phyloP scores from a whole-genome alignment of 2,329 filamentous ascomycete genomes.

The Xylariaceae sp. region DNA sequence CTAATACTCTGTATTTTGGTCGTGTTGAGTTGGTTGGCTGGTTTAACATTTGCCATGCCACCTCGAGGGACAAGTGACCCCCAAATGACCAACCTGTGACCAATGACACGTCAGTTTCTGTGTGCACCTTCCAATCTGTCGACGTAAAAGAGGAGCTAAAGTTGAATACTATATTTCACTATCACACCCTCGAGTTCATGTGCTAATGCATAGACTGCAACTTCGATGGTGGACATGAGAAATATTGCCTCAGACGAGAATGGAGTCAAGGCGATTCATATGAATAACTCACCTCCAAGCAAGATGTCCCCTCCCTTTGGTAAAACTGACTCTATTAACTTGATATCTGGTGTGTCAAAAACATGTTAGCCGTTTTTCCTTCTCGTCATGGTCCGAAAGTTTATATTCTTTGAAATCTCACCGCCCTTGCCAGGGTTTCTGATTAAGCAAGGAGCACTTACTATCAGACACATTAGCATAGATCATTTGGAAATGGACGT shows the following conservation, averaged over 20 bases:
- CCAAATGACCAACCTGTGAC: slow-evolving; percentile 49
- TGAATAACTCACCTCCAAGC: slow-evolving; percentile 38
- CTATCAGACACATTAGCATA: too few relatives aligned
- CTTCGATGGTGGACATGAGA: neutral
- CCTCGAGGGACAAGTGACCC: slow-evolving; percentile 48
- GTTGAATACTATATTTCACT: neutral
- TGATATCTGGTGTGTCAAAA: slow-evolving; percentile 30
- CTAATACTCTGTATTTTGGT: slow-evolving; percentile 38
- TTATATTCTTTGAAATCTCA: too few relatives aligned
- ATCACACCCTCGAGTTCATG: neutral
- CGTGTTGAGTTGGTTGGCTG: slow-evolving; percentile 24
- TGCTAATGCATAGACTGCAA: neutral
- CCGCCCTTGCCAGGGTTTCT: too few relatives aligned
- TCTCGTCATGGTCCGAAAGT: too few relatives aligned
- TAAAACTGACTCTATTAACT: slow-evolving; percentile 40
- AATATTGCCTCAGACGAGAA: neutral
- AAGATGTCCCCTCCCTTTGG: slow-evolving; percentile 39
- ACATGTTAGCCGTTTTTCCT: too few relatives aligned
- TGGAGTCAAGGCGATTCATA: too few relatives aligned
- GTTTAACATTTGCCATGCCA: slow-evolving; percentile 40
- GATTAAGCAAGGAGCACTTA: too few relatives aligned
- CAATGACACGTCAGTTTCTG: neutral
- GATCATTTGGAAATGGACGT: too few relatives aligned
- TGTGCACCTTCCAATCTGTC: neutral
- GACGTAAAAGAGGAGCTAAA: neutral